phyloP scores from a whole-genome alignment of 495 filamentous ascomycete genomes.

The Poronia punctata region DNA sequence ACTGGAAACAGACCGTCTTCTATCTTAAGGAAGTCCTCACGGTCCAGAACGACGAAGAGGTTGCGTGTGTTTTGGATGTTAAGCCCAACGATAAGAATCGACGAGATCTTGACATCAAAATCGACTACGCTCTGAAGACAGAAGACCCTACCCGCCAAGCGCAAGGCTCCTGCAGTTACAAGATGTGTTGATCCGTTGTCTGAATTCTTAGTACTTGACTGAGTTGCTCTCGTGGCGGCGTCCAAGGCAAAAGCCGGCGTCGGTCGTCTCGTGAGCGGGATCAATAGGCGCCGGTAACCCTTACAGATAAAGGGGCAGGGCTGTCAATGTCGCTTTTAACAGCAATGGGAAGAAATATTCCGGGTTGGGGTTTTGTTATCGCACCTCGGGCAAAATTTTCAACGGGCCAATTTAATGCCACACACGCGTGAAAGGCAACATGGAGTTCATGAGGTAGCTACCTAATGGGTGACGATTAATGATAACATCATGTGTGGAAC shows the following conservation, averaged over 20 bases:
- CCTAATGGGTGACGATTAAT: background rate
- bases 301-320: too few relatives aligned
- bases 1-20: constrained; percentile 95
- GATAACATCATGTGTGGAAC: background rate
- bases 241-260: too few relatives aligned
- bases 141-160: constrained; percentile 60
- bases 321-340: too few relatives aligned
- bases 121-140: constrained; percentile 75
- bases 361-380: too few relatives aligned
- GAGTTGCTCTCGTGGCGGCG: too few relatives aligned
- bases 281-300: too few relatives aligned
- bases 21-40: constrained; percentile 80
- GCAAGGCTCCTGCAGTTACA: constrained; percentile 70
- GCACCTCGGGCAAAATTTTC: too few relatives aligned
- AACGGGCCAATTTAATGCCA: background rate
- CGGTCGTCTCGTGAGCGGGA: too few relatives aligned
- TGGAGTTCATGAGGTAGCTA: constrained; percentile 6
- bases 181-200: constrained; percentile 65
- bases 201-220: background rate
- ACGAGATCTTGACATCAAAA: constrained; percentile 86
- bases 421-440: background rate
- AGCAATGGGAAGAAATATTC: too few relatives aligned
- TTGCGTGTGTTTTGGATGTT: constrained; percentile 67
- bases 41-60: constrained; percentile 67
- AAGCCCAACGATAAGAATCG: constrained; percentile 90